Evolutionary conservation across 257 asterid genomes (phyloP).

Genomic region (Gardenia jasminoides): DNA sequence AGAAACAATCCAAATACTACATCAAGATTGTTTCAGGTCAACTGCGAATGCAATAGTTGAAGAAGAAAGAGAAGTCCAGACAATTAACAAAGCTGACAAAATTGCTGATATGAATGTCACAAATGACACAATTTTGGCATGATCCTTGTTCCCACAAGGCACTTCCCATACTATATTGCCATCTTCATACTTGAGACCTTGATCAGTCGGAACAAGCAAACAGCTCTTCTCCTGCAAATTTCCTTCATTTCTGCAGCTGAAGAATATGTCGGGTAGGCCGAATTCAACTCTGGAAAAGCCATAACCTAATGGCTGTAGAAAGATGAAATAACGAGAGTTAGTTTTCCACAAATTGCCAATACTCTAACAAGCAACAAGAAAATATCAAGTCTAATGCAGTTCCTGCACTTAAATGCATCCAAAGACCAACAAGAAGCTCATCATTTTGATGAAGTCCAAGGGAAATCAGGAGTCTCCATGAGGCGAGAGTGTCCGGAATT

Average conservation of each 20-base stretch:
- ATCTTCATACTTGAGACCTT: slow-evolving; percentile 17
- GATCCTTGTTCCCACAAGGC: slow-evolving; percentile 72
- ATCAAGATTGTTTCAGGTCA: slow-evolving; percentile 29
- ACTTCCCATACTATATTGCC: slow-evolving; percentile 54
- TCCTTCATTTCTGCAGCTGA: slow-evolving; percentile 40
- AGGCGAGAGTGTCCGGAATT: slow-evolving; percentile 3
- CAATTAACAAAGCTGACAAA: slow-evolving; percentile 50
- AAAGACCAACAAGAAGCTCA: no score
- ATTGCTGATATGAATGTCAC: slow-evolving; percentile 64
- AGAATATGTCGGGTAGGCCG: slow-evolving; percentile 50
- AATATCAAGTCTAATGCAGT: not conserved
- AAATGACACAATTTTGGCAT: slow-evolving; percentile 49
- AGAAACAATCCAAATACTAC: not conserved
- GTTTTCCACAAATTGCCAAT: not conserved
- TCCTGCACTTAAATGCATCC: not conserved
- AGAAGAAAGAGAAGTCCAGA: slow-evolving; percentile 41
- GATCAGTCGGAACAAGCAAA: slow-evolving; percentile 26
- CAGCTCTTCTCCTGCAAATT: slow-evolving; percentile 30
- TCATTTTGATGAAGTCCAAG: no score
- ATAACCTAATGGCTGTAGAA: slow-evolving; percentile 63
- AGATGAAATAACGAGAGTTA: not conserved
- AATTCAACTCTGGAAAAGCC: slow-evolving; percentile 54
- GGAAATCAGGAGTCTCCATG: no score
- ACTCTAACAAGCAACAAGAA: not conserved
- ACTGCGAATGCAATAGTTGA: slow-evolving; percentile 19